These are phyloP conservation scores for Backusella tuberculispora DNA, from an alignment of 192 early-diverging fungal species.

Conservation along the genomic window DNA sequence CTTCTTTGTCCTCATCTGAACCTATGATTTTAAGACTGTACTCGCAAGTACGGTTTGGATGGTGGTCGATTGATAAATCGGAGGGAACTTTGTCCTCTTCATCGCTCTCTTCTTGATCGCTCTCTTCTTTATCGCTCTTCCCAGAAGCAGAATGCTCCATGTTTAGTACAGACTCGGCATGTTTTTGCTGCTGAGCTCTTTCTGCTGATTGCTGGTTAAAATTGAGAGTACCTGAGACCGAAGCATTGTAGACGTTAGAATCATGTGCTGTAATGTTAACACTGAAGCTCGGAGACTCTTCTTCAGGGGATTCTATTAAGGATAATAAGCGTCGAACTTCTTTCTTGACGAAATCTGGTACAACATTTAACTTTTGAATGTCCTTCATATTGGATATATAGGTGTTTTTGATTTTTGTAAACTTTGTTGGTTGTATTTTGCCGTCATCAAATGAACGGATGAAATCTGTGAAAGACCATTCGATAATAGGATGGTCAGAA, in stretches of 20 bases:
- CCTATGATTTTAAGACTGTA: constrained; percentile 4
- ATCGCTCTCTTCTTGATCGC: no score
- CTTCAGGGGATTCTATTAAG: constrained; percentile 10
- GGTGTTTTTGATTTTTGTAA: no score
- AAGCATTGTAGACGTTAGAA: constrained; percentile 17
- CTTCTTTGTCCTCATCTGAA: constrained; percentile 21
- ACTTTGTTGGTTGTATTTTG: no score
- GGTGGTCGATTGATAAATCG: constrained; percentile 23
- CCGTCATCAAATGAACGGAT: no score
- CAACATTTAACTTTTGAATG: no score
- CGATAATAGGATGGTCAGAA: no score
- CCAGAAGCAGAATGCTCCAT: constrained; percentile 15
- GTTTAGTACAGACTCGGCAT: constrained; percentile 16
- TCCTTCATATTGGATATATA: no score
- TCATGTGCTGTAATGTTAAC: constrained; percentile 18
- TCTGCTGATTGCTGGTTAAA: constrained; percentile 20
- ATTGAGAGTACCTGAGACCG: constrained; percentile 19
- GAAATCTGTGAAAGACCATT: no score
- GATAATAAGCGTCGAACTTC: no score
- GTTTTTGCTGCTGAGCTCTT: constrained; percentile 18
- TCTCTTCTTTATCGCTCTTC: constrained; percentile 1
- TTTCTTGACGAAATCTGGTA: no score
- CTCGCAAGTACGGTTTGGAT: constrained; percentile 19
- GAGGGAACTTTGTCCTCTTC: constrained; percentile 22
- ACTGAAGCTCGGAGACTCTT: constrained; percentile 15